A percentile compares a stretch with the other conserved stretches of the same genome.
Conservation (phyloP, 441 rosid genomes). For the Pelargonium citronellum region DNA sequence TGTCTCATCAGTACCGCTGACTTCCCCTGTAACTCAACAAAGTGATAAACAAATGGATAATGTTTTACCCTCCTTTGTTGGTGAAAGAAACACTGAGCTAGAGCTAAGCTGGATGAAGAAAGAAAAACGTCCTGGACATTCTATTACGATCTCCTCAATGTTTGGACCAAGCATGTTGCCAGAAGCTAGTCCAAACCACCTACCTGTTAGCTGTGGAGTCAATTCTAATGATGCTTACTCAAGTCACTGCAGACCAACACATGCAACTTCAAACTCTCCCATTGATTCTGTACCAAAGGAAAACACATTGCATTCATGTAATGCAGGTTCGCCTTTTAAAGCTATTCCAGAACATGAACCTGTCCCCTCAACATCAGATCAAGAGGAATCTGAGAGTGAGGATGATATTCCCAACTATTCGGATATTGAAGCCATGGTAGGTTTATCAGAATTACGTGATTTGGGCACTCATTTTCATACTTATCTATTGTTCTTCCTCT, state of each 20-base stretch:
- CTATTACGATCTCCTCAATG: slow-evolving; percentile 14
- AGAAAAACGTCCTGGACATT: slow-evolving; percentile 24
- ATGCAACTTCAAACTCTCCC: slow-evolving; percentile 16
- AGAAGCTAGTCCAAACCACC: slow-evolving; percentile 21
- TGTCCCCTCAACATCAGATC: slow-evolving; percentile 22
- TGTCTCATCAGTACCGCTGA: slow-evolving; percentile 17
- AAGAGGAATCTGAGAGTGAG: slow-evolving; percentile 29
- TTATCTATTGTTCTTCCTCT: neutral
- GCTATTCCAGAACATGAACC: slow-evolving; percentile 21
- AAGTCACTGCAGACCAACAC: slow-evolving; percentile 17
- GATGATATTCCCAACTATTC: slow-evolving; percentile 32
- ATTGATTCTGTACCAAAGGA: slow-evolving; percentile 19
- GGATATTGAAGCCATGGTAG: slow-evolving; percentile 53
- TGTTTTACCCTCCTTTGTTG: slow-evolving; percentile 19
- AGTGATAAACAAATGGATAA: slow-evolving; percentile 9
- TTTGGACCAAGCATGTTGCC: slow-evolving; percentile 19
- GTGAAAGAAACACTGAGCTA: slow-evolving; percentile 16
- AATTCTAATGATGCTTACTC: slow-evolving; percentile 22
- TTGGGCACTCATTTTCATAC: neutral
- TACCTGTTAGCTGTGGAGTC: slow-evolving; percentile 20
- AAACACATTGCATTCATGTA: slow-evolving; percentile 24
- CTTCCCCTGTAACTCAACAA: slow-evolving; percentile 12
- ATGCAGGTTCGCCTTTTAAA: slow-evolving; percentile 21
- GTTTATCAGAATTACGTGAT: slow-evolving; percentile 23
- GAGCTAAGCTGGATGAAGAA: slow-evolving; percentile 22